These are phyloP conservation scores for Rhizomucor miehei DNA, from an alignment of 371 early-diverging fungal genomes.

Conservation along the genomic window DNA sequence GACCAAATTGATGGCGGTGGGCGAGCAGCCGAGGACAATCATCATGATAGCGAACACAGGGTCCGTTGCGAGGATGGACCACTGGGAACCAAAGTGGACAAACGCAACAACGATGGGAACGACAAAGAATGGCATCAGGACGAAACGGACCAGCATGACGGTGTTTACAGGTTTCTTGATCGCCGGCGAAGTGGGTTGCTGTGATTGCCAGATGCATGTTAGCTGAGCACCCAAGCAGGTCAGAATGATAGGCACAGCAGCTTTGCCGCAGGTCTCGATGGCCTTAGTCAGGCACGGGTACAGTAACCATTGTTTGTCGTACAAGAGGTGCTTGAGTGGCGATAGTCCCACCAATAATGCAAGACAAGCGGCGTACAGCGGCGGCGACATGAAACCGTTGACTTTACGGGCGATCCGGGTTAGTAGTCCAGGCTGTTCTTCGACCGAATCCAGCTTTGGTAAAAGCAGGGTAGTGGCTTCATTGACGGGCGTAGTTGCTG, in stretches of 20 bases:
- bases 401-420: constrained; percentile 4
- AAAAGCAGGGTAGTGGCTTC: constrained; percentile 4
- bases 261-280: constrained; percentile 62
- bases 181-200: constrained; percentile 10
- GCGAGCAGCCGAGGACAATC: constrained; percentile 53
- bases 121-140: constrained; percentile 41
- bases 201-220: constrained; percentile 18
- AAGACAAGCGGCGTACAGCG: constrained; percentile 56
- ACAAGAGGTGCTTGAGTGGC: constrained; percentile 49
- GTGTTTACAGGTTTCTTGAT: constrained; percentile 32
- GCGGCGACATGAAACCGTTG: constrained; percentile 55
- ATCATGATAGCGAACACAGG: constrained; percentile 49
- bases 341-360: constrained; percentile 55
- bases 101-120: constrained; percentile 43
- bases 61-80: constrained; percentile 43
- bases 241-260: constrained; percentile 69
- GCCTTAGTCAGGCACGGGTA: constrained; percentile 58
- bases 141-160: constrained; percentile 45
- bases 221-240: constrained; percentile 71
- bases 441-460: background rate
- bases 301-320: constrained; percentile 47
- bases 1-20: constrained; percentile 57
- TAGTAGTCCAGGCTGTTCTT: background rate
- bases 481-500: constrained; percentile 3
- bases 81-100: constrained; percentile 25